Conservation (phyloP, 768 basidiomycete species). For the Hericium alpestre region DNA sequence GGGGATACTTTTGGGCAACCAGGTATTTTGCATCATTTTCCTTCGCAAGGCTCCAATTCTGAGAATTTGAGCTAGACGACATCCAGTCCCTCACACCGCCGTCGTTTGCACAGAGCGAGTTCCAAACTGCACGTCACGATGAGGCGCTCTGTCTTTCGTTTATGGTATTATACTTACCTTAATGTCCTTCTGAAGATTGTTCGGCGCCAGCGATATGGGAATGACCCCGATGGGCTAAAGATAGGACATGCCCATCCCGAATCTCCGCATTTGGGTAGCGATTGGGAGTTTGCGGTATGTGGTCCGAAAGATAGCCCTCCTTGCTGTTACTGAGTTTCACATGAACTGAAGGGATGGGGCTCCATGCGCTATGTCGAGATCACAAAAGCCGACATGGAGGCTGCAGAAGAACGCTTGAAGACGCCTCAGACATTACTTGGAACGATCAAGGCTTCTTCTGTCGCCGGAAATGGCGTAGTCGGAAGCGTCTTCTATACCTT, state of each 20-base stretch:
- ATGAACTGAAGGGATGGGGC: slow-evolving; percentile 11
- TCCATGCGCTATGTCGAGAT: slow-evolving; percentile 12
- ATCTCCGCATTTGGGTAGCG: slow-evolving; percentile 3
- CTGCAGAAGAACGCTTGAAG: slow-evolving; percentile 3
- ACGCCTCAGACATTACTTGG: slow-evolving; percentile 7
- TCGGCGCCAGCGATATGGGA: slow-evolving; percentile 9
- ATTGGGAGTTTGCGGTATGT: slow-evolving; percentile 11
- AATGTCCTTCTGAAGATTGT: slow-evolving; percentile 4
- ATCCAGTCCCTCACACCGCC: neutral
- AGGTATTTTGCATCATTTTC: neutral
- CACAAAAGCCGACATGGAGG: neutral
- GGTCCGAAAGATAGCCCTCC: too few species aligned
- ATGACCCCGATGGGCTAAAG: slow-evolving; percentile 9
- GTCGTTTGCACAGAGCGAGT: slow-evolving; percentile 3
- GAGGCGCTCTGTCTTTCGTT: neutral
- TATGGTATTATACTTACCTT: neutral
- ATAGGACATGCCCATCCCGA: slow-evolving; percentile 7
- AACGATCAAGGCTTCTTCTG: slow-evolving; percentile 8
- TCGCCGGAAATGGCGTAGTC: slow-evolving; percentile 9
- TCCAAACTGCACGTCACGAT: neutral
- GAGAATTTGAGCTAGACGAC: neutral
- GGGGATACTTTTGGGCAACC: neutral
- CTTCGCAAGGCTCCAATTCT: neutral
- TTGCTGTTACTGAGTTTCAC: too few species aligned
- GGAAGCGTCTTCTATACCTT: slow-evolving; percentile 14